Conservation (phyloP, 371 early-diverging fungal genomes). For the Mucor irregularis region DNA sequence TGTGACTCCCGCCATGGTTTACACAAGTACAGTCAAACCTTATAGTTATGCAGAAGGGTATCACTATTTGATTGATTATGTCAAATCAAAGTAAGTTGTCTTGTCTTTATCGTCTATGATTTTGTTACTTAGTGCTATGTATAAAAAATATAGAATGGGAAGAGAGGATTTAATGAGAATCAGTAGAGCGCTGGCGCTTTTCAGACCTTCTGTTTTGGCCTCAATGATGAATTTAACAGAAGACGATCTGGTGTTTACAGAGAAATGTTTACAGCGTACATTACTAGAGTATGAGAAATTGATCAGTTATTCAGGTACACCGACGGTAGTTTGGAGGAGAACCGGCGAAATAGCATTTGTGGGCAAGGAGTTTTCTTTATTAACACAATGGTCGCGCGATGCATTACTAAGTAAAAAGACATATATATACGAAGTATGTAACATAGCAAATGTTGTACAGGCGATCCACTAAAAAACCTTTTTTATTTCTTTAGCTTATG, state of each 20-base stretch:
- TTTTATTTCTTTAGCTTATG: conserved; percentile 66
- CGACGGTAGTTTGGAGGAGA: conserved; percentile 91
- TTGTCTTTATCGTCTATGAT: not conserved
- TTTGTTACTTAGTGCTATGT: not conserved
- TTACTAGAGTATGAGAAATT: conserved; percentile 83
- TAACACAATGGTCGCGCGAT: conserved; percentile 85
- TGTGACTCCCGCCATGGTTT: conserved; percentile 45
- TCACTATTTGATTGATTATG: conserved; percentile 77
- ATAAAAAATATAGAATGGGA: conserved; percentile 67
- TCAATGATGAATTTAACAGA: conserved; percentile 89
- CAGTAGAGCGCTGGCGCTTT: conserved; percentile 84
- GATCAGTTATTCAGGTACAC: conserved; percentile 87
- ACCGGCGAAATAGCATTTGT: conserved; percentile 90
- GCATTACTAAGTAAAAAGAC: conserved; percentile 69
- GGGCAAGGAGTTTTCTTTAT: conserved; percentile 86
- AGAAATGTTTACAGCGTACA: conserved; percentile 83
- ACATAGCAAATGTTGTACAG: not conserved
- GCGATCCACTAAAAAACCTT: not conserved
- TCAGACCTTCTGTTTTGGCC: conserved; percentile 90
- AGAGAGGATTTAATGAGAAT: conserved; percentile 87
- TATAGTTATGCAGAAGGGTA: conserved; percentile 87
- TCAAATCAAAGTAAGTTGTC: conserved; percentile 63
- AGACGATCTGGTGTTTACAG: conserved; percentile 91
- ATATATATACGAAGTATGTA: conserved; percentile 76
- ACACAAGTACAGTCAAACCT: conserved; percentile 64